Evolutionary conservation across 805 yeast genomes (phyloP).

Genomic region (Torulaspora delbrueckii): DNA sequence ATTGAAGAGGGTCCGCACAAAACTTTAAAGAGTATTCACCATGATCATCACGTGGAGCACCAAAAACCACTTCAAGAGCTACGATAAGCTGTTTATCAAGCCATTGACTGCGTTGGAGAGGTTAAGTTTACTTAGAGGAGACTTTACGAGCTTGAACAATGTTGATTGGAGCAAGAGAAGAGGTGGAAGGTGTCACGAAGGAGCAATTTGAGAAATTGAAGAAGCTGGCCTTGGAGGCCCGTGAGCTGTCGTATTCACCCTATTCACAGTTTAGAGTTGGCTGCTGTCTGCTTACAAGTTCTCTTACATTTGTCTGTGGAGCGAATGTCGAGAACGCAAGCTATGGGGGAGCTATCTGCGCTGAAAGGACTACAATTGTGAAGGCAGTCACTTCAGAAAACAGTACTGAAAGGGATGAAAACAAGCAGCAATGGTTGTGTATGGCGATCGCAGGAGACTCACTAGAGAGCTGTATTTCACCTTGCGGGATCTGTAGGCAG

Average conservation of each 20-base stretch:
- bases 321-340: conserved; percentile 94
- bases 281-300: conserved; percentile 55
- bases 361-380: conserved; percentile 64
- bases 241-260: conserved; percentile 44
- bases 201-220: conserved; percentile 30
- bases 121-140: not conserved
- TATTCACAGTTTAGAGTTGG: conserved; percentile 62
- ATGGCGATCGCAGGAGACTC: conserved; percentile 33
- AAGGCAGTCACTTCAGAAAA: conserved; percentile 42
- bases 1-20: not conserved
- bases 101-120: not conserved
- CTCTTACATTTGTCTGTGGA: conserved; percentile 54
- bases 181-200: conserved; percentile 15
- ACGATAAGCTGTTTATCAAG: not conserved
- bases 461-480: conserved; percentile 54
- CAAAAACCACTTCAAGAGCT: not conserved
- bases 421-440: conserved; percentile 26
- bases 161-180: conserved; percentile 3
- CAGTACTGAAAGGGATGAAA: not conserved
- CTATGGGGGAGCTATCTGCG: conserved; percentile 74
- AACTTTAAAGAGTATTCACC: not conserved
- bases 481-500: conserved; percentile 95
- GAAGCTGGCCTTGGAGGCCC: conserved; percentile 35
- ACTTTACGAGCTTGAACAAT: not conserved
- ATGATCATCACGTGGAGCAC: not conserved